Evolutionary conservation across 2,329 filamentous ascomycete species (phyloP).

Genomic region (Trematosphaeria pertusa): DNA sequence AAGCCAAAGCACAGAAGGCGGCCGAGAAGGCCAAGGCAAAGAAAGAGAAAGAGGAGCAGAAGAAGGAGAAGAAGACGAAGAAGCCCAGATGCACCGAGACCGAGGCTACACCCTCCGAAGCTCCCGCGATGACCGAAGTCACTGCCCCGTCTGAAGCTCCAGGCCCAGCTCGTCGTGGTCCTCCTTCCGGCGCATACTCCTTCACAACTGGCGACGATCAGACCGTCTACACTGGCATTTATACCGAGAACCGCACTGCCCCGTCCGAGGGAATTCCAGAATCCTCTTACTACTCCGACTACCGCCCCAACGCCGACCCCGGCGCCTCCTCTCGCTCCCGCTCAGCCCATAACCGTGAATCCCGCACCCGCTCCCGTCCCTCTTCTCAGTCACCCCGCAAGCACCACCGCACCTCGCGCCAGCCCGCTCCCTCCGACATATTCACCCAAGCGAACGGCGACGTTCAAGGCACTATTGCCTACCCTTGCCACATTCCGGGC

Average conservation of each 20-base stretch:
- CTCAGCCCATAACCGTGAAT: conserved; percentile 24
- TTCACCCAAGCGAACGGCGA: conserved; percentile 50
- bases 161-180: conserved; percentile 34
- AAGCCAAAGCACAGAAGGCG: conserved; percentile 54
- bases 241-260: conserved; percentile 27
- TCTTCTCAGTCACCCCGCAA: conserved; percentile 44
- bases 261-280: conserved; percentile 35
- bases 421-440: conserved; percentile 37
- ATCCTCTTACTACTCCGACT: conserved; percentile 50
- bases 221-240: conserved; percentile 51
- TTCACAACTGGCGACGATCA: conserved; percentile 58
- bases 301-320: conserved; percentile 48
- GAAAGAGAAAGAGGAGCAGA: conserved; percentile 50
- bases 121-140: conserved; percentile 37
- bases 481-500: conserved; percentile 64
- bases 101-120: conserved; percentile 36
- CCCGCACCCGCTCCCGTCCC: conserved; percentile 36
- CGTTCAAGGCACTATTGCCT: conserved; percentile 59
- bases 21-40: conserved; percentile 46
- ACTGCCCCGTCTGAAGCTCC: conserved; percentile 37
- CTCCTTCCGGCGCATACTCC: conserved; percentile 53
- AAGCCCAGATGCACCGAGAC: conserved; percentile 30
- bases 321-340: conserved; percentile 28
- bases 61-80: conserved; percentile 51
- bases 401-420: conserved; percentile 38